Base-by-base conservation (phyloP, 495 filamentous ascomycete genomes). In the Schizothecium vesticola region DNA sequence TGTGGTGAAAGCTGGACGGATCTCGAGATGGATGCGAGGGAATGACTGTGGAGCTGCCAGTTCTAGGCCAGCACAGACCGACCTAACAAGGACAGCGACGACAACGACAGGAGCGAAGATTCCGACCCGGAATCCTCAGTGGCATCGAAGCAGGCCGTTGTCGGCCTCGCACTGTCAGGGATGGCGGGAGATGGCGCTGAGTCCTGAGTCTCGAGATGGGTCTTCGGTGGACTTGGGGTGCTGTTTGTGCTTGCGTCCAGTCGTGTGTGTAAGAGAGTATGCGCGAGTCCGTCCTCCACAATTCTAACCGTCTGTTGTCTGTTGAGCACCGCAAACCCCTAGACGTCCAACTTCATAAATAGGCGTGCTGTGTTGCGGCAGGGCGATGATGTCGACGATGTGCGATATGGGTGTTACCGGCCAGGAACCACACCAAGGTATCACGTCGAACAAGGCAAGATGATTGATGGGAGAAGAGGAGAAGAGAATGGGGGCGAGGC, bases 91-190 rank as follows among this genome's bases (percentile, higher is more conserved):
- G 43, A 51, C 43, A 51, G 43, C 43, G 43, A 65, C 63, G 63
- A 59, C 63, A 65, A 26, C 24, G 43, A 55, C 63, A 58, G 63
- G 43, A 51, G 43, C 19, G 25, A 65, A 59, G 43, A 25, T 23
- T 7, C 43, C 43, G 19, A 9, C 43, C 6, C 43, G 43, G 55
- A 59, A 57, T 3, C 63, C 51, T 59, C 51, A 22, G 43, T 51
- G 43, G 63, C 63, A 65, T 65, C 51, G 63, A 33, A 65, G 63
- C 63, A 65, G 63, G 51, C 51, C 43, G 43, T 31, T 31, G 60
- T 43, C 33, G 33, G 13, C 33, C 33, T 43, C 33, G 13, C 33
- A 43, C 33, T 43, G 33, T 43, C 33, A 16, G 33, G 33, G 33
- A 43, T 43, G 22, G 36, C 25, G 21, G 9, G 61, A 4, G 56